Evolutionary conservation across 2,329 filamentous ascomycete genomes (phyloP), one percentile per base, ranked within the genome.

Genomic region (Emergomyces pasteurianus): DNA sequence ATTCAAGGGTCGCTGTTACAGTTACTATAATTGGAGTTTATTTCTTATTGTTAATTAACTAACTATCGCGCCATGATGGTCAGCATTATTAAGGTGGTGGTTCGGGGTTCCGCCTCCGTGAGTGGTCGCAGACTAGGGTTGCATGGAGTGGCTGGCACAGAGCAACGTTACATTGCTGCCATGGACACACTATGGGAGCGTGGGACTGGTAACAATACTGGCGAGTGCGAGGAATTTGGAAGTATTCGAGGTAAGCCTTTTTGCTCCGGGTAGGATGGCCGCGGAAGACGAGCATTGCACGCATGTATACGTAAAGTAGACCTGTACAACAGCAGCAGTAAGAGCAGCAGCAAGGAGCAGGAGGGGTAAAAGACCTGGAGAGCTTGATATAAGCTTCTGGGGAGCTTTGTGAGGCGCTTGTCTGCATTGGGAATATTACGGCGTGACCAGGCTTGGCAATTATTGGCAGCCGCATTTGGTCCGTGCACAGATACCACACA

Each of bases 101-200:
- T 10, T n/a, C 42, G 5, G 42, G 5, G 21, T 18, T 1, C 14
- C 26, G 16, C 14, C 9, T 52, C 28, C 3, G 28, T 8, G 26
- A 34, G 26, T 46, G 54, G 36, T 57, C 21, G 38, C 21, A 43
- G 21, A 31, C 16, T 28, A 31, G 23, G 54, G 54, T 57, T 57
- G 54, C 54, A 57, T 26, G 26, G 14, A 6, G 18, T n/a, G 38
- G 54, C 12, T 18, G 31, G 21, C 23, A 1, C n/a, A 31, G 38
- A 57, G 54, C 54, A 57, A 57, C 54, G 54, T 57, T 57, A 57
- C 54, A 57, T 57, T 43, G 53, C 53, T 7, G 42, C 34, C 38
- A 42, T 6, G 7, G 3, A 14, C 6, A 31, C 31, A 31, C 7
- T 31, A 7, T 31, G 31, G 34, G 34, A 8, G 34, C 9, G 34